These are phyloP conservation scores for Camptophora hylomeconis DNA, from an alignment of 2,329 filamentous ascomycete genomes.

Conservation along the genomic window DNA sequence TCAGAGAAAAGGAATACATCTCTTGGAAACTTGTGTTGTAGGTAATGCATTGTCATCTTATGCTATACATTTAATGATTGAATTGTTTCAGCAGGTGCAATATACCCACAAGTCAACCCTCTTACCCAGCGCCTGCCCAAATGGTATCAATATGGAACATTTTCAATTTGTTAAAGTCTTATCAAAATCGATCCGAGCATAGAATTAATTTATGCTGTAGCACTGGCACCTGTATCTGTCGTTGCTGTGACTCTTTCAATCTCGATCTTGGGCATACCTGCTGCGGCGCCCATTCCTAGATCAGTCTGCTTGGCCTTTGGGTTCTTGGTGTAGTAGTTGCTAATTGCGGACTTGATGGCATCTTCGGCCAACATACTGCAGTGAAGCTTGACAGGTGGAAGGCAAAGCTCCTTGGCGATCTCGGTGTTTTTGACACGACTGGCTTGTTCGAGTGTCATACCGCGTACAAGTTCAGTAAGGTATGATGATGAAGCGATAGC, in stretches of 20 bases:
- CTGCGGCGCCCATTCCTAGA: slow-evolving; percentile 56
- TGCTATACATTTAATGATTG: too few species aligned
- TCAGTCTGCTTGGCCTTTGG: slow-evolving; percentile 61
- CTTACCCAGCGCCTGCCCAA: too few species aligned
- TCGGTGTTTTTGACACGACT: slow-evolving; percentile 90
- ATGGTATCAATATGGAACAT: too few species aligned
- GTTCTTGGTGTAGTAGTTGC: slow-evolving; percentile 85
- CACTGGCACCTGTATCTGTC: slow-evolving; percentile 13
- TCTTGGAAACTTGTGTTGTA: too few species aligned
- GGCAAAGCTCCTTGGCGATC: slow-evolving; percentile 89
- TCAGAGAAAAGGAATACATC: too few species aligned
- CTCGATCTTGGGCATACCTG: slow-evolving; percentile 53
- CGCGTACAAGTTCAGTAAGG: slow-evolving; percentile 82
- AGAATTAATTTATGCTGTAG: slow-evolving; percentile 13
- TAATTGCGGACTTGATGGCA: slow-evolving; percentile 83
- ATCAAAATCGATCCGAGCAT: too few species aligned
- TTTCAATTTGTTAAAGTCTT: too few species aligned
- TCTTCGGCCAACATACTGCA: slow-evolving; percentile 90
- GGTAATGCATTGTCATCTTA: too few species aligned
- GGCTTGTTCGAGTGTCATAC: slow-evolving; percentile 93
- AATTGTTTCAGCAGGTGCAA: too few species aligned
- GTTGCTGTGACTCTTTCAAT: slow-evolving; percentile 43
- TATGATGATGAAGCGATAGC: slow-evolving; percentile 94
- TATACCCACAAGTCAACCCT: too few species aligned
- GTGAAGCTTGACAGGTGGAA: slow-evolving; percentile 80